Evolutionary conservation across 2,329 filamentous ascomycete species (phyloP), one percentile per base, ranked within the genome.

Genomic region (Calonectria naviculata): DNA sequence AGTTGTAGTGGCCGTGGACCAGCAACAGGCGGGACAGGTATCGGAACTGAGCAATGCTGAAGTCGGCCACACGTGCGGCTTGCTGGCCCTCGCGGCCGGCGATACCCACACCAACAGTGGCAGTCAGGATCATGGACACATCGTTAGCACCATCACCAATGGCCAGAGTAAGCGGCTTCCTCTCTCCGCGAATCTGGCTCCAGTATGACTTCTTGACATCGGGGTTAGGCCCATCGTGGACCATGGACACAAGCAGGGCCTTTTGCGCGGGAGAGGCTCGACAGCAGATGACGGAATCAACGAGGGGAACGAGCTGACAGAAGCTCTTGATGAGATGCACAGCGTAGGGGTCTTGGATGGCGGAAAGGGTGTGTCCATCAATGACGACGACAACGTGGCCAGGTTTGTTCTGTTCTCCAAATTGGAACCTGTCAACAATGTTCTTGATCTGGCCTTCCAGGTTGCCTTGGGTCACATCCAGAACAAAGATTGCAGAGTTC

Each of bases 101-200:
- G 63, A 98, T 96, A 17, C 95, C 95, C 58, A 98, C 93, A 17
- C 95, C 95, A 13, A 98, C 95, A 79, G 98, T 95, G 0, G 87
- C 87, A 4, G 88, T 94, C 76, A 96, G 94, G 58, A 98, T 97
- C 95, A 98, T 98, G 67, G 95, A 95, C 76, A 98, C 92, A 78
- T 98, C 95, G 79, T 98, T 98, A 54, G 95, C 95, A 46, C 95
- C 95, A 80, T 98, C 95, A 3, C 95, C 95, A 72, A 98, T 97
- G 2, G 96, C 95, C 15, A 98, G 88, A 0, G 95, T 98, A 47
- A 98, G 90, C 1, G 52, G 52, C 52, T 58, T 58, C 13, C 52
- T 26, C 52, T 58, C 52, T 26, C 52, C 52, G 21, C 34, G 52
- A 21, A 58, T 36, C 21, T 58, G 52, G 34, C 12, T 15, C 52